These are phyloP conservation scores for Hyphopichia fennica DNA, from an alignment of 1,139 yeast genomes.

Conservation along the genomic window DNA sequence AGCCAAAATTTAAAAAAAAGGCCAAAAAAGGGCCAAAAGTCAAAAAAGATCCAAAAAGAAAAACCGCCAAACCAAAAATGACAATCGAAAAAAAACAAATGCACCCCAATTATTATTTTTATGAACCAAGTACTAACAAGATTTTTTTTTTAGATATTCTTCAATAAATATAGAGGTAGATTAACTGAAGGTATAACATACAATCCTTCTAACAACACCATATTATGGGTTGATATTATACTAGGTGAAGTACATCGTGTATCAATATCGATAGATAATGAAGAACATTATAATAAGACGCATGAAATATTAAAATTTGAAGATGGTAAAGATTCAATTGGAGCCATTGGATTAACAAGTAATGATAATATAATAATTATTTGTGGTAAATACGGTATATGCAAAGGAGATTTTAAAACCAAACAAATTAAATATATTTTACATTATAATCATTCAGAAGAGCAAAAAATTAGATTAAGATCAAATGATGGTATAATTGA, in stretches of 20 bases:
- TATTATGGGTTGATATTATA: slow-evolving; percentile 72
- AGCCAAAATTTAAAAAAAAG: no score
- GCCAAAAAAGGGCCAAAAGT: no score
- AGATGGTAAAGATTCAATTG: slow-evolving; percentile 42
- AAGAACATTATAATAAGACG: slow-evolving; percentile 16
- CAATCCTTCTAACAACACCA: slow-evolving; percentile 53
- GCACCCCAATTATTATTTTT: no score
- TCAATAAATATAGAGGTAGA: slow-evolving; percentile 49
- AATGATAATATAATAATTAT: slow-evolving; percentile 44
- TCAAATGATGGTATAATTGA: slow-evolving; percentile 76
- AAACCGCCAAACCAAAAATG: no score
- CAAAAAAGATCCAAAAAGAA: no score
- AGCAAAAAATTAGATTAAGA: slow-evolving; percentile 40
- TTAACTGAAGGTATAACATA: slow-evolving; percentile 70
- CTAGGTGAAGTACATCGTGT: slow-evolving; percentile 57
- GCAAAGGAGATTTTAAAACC: slow-evolving; percentile 45
- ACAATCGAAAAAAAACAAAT: no score
- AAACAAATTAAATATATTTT: slow-evolving; percentile 42
- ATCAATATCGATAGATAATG: slow-evolving; percentile 13
- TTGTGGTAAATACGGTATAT: slow-evolving; percentile 61
- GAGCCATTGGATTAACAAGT: slow-evolving; percentile 62
- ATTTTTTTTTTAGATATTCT: slow-evolving; percentile 18
- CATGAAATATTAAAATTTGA: slow-evolving; percentile 43
- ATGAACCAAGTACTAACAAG: slow-evolving; percentile 2
- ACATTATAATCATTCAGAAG: slow-evolving; percentile 40